Evolutionary conservation across 163 green algal genomes (phyloP).

Genomic region (Prototheca cutis): DNA sequence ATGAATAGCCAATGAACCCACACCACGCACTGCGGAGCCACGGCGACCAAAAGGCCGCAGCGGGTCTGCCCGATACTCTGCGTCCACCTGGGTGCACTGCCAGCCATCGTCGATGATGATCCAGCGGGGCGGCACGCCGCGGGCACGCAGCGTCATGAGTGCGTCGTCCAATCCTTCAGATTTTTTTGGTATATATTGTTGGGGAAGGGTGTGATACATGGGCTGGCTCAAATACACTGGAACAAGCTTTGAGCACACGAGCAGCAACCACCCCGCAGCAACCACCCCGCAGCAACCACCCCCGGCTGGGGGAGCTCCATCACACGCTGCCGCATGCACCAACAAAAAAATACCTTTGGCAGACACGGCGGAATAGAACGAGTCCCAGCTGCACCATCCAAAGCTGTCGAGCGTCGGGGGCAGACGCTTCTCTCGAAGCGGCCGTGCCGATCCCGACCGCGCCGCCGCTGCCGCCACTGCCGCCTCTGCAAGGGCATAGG

Average conservation of each 20-base stretch:
- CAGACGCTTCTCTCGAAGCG: conserved; percentile 47
- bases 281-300: too few relatives aligned
- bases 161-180: conserved; percentile 74
- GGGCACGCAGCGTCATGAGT: conserved; percentile 50
- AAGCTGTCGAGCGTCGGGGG: conserved; percentile 78
- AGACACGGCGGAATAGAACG: conserved; percentile 68
- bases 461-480: conserved; percentile 29
- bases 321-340: too few relatives aligned
- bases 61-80: conserved; percentile 64
- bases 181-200: too few relatives aligned
- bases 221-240: too few relatives aligned
- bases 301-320: too few relatives aligned
- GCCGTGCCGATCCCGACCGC: conserved; percentile 12
- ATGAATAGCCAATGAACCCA: too few relatives aligned
- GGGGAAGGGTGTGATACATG: too few relatives aligned
- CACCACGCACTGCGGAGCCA: too few relatives aligned
- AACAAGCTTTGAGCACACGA: too few relatives aligned
- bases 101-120: conserved; percentile 94
- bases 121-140: conserved; percentile 55
- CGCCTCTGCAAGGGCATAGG: conserved; percentile 48
- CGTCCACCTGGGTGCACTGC: neutral
- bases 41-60: conserved; percentile 25
- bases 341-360: too few relatives aligned
- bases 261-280: too few relatives aligned
- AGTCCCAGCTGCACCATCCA: conserved; percentile 97